These are phyloP conservation scores for Mallotus japonicus DNA, from an alignment of 441 rosid genomes.

Conservation along the genomic window DNA sequence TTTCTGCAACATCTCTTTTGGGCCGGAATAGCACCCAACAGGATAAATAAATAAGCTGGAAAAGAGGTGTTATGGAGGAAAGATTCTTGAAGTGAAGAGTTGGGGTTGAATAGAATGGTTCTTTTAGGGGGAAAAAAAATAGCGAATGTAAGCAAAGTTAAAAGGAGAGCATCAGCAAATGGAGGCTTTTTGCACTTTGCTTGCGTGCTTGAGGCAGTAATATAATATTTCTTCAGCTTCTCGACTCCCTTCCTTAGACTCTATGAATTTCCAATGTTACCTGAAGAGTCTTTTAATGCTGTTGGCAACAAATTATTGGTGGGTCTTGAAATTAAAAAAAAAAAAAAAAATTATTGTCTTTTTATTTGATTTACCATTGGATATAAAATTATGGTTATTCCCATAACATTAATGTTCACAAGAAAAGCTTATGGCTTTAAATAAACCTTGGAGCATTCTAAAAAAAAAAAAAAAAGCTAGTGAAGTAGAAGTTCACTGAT, in stretches of 20 bases:
- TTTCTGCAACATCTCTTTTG: conserved; percentile 27
- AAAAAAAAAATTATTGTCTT: no score
- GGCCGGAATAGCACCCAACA: conserved; percentile 13
- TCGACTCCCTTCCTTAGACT: background rate
- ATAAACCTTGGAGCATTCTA: no score
- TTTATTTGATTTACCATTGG: no score
- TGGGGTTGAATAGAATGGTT: background rate
- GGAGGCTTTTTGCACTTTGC: no score
- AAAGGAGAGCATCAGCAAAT: background rate
- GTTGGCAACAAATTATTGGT: background rate
- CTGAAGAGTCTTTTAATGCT: no score
- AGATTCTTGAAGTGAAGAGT: background rate
- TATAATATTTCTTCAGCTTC: background rate
- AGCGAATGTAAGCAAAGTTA: background rate
- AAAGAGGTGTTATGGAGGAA: background rate
- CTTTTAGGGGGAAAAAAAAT: background rate
- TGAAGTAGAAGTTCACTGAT: no score
- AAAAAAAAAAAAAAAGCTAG: no score
- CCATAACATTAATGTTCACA: no score
- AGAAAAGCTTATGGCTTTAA: no score
- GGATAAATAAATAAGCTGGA: background rate
- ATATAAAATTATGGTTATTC: no score
- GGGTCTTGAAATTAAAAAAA: background rate
- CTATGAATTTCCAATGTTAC: background rate
- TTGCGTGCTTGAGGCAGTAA: background rate